Conservation (phyloP, 495 filamentous ascomycete genomes). For the Tuber magnatum region DNA sequence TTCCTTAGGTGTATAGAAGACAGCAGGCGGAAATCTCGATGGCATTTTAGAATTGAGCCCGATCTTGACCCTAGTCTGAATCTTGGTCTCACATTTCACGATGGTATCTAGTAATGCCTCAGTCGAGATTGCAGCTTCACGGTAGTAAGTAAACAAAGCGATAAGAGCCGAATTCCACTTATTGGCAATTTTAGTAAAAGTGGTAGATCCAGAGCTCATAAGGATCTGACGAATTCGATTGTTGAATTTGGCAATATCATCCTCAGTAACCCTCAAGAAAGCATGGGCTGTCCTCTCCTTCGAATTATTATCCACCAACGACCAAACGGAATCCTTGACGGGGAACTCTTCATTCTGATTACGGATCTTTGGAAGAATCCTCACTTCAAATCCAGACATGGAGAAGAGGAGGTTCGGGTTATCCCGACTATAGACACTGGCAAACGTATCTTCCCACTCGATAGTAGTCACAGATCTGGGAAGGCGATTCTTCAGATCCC, state of each 20-base stretch:
- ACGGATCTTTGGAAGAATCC: slow-evolving; percentile 90
- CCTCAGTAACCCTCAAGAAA: slow-evolving; percentile 96
- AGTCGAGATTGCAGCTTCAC: slow-evolving; percentile 95
- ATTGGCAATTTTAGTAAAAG: slow-evolving; percentile 99
- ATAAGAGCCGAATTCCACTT: slow-evolving; percentile 99
- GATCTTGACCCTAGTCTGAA: slow-evolving; percentile 98
- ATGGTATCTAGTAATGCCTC: slow-evolving; percentile 95
- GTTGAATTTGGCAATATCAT: slow-evolving; percentile 98
- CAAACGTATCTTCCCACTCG: slow-evolving; percentile 98
- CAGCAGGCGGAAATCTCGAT: slow-evolving; percentile 94
- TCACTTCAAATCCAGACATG: slow-evolving; percentile 97
- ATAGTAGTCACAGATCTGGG: slow-evolving; percentile 93
- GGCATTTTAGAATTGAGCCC: slow-evolving; percentile 99
- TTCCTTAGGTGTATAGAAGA: slow-evolving; percentile 99
- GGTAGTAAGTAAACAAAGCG: slow-evolving; percentile 98
- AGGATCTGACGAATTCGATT: slow-evolving; percentile 97
- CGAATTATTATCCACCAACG: slow-evolving; percentile 86
- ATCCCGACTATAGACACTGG: slow-evolving; percentile 97
- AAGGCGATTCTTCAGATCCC: slow-evolving; percentile 96
- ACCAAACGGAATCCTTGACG: slow-evolving; percentile 97
- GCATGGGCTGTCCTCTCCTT: slow-evolving; percentile 97
- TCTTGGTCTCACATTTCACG: slow-evolving; percentile 99
- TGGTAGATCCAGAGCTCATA: slow-evolving; percentile 97
- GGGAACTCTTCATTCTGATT: slow-evolving; percentile 96
- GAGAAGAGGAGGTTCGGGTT: slow-evolving; percentile 97